Percentiles rank a stretch among this genome's conserved stretches.
Conservation (phyloP, 495 filamentous ascomycete species). For the Aspergillus heteromorphus region DNA sequence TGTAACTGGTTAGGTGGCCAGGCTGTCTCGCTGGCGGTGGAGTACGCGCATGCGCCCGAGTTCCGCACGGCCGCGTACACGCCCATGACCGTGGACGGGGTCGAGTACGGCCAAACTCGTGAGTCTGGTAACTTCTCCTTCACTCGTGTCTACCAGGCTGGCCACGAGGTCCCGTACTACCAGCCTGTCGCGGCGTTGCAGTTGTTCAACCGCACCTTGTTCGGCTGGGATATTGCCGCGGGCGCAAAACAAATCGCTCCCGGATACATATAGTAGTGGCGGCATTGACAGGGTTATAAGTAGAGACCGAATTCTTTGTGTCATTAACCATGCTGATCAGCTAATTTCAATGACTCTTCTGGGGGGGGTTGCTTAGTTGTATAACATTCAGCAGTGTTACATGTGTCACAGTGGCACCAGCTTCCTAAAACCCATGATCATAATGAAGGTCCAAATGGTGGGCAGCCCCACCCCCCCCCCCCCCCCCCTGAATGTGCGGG, state of each 20-base stretch:
- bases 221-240: conserved; percentile 50
- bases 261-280: conserved; percentile 37
- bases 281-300: conserved; percentile 50
- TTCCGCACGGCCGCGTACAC: conserved; percentile 45
- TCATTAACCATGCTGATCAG: conserved; percentile 29
- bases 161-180: conserved; percentile 56
- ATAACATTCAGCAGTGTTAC: background rate
- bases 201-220: conserved; percentile 51
- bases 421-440: too few species aligned
- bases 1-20: conserved; percentile 49
- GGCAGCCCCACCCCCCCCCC: too few species aligned
- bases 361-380: background rate
- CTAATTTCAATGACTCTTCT: background rate
- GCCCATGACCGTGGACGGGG: conserved; percentile 35
- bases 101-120: conserved; percentile 44
- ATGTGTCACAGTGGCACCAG: too few species aligned
- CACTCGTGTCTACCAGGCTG: conserved; percentile 52
- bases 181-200: conserved; percentile 46
- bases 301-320: conserved; percentile 50
- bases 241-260: conserved; percentile 39
- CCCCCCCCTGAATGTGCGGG: too few species aligned
- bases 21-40: conserved; percentile 32
- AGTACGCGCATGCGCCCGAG: conserved; percentile 32
- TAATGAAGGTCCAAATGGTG: too few species aligned
- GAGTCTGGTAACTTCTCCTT: conserved; percentile 56